A percentile compares a stretch with the other conserved stretches of the same genome.
Evolutionary conservation across 148 eudicot genomes (phyloP).

Genomic region (Arctostaphylos glauca): DNA sequence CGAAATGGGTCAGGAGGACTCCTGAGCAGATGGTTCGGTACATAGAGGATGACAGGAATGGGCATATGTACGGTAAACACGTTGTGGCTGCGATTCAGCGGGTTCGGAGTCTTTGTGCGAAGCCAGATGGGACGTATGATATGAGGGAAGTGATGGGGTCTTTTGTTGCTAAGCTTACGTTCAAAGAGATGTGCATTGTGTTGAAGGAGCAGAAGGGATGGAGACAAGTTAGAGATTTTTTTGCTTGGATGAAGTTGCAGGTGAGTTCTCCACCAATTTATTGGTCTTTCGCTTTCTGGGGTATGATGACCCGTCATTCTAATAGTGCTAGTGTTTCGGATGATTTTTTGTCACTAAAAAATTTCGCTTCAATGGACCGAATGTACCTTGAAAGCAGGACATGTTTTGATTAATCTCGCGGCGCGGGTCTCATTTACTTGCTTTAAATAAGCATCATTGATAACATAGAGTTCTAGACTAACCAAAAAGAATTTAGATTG

Average conservation of each 20-base stretch:
- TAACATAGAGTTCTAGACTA: too few species aligned
- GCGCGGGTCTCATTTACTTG: too few species aligned
- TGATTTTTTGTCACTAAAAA: too few species aligned
- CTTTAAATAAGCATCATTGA: too few species aligned
- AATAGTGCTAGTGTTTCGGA: too few species aligned
- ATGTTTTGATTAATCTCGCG: too few species aligned
- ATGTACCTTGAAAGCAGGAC: too few species aligned
- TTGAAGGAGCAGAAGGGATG: slow-evolving; percentile 81
- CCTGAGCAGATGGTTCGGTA: slow-evolving; percentile 93
- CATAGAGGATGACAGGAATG: slow-evolving; percentile 75
- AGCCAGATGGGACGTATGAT: slow-evolving; percentile 56
- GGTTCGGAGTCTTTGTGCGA: slow-evolving; percentile 63
- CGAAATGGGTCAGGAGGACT: slow-evolving; percentile 69
- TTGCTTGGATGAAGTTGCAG: slow-evolving; percentile 97
- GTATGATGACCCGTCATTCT: too few species aligned
- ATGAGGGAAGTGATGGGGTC: slow-evolving; percentile 75
- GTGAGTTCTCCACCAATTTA: slow-evolving; percentile 21
- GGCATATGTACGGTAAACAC: slow-evolving; percentile 76
- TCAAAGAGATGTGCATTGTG: slow-evolving; percentile 88
- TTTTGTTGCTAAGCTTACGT: slow-evolving; percentile 74
- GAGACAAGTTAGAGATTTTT: slow-evolving; percentile 82
- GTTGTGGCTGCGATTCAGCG: slow-evolving; percentile 76
- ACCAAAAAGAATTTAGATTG: neutral
- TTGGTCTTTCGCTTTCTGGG: neutral
- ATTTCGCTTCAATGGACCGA: too few species aligned